These are phyloP conservation scores for Pestalotiopsis fici DNA, from an alignment of 2,329 filamentous ascomycete genomes.

Conservation along the genomic window DNA sequence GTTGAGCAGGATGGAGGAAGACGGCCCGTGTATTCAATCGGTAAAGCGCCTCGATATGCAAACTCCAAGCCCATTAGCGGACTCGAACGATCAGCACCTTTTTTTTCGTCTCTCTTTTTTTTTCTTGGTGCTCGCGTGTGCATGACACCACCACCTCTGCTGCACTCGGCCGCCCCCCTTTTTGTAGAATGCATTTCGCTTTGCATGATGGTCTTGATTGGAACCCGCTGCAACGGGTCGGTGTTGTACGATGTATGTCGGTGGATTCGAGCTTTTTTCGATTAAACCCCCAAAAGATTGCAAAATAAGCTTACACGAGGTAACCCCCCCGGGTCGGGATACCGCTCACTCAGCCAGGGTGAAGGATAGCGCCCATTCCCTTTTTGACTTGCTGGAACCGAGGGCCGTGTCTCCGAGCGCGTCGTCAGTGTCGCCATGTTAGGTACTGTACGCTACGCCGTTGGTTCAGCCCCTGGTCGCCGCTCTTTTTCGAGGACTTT, in stretches of 20 bases:
- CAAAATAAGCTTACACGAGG: not conserved
- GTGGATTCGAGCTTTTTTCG: no score
- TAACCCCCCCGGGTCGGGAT: not conserved
- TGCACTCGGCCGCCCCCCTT: not conserved
- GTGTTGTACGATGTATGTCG: not conserved
- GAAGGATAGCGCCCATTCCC: not conserved
- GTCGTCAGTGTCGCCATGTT: no score
- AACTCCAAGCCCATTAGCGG: not conserved
- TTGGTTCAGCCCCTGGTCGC: no score
- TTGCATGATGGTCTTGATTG: conserved; percentile 2
- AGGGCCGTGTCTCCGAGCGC: not conserved
- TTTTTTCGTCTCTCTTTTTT: not conserved
- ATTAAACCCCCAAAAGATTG: not conserved
- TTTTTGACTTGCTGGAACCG: no score
- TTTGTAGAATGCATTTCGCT: not conserved
- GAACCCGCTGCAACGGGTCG: not conserved
- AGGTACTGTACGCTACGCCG: no score
- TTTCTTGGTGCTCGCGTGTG: not conserved
- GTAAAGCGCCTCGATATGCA: not conserved
- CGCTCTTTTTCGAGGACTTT: not conserved
- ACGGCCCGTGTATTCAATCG: conserved; percentile 6
- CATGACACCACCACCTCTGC: not conserved
- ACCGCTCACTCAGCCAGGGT: not conserved
- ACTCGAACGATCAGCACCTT: not conserved
- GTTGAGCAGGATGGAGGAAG: conserved; percentile 6